These are phyloP conservation scores for Trypanosoma mega DNA, from an alignment of 208 protist genomes.

Conservation along the genomic window DNA sequence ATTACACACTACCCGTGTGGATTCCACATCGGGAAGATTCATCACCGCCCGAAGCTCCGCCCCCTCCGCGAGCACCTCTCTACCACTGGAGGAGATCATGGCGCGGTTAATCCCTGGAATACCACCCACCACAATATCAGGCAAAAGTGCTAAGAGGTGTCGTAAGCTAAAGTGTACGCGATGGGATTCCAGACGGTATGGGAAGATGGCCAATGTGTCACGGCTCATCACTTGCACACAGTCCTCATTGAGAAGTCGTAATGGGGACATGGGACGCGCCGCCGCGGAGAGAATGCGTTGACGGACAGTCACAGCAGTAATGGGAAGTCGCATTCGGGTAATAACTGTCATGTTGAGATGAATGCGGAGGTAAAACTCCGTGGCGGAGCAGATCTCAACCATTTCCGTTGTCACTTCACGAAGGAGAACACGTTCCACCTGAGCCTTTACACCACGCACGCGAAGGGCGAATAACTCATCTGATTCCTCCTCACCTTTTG, in stretches of 20 bases:
- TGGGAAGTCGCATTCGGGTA: slow-evolving; percentile 88
- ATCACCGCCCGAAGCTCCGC: slow-evolving; percentile 94
- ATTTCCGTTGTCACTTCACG: slow-evolving; percentile 89
- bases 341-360: slow-evolving; percentile 94
- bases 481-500: neutral
- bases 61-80: slow-evolving; percentile 93
- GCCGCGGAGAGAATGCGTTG: slow-evolving; percentile 75
- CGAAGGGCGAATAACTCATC: slow-evolving; percentile 35
- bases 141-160: slow-evolving; percentile 82
- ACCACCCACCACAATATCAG: slow-evolving; percentile 92
- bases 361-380: slow-evolving; percentile 91
- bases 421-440: slow-evolving; percentile 90
- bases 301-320: slow-evolving; percentile 81
- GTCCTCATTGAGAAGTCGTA: slow-evolving; percentile 87
- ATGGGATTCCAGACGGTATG: slow-evolving; percentile 49
- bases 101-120: slow-evolving; percentile 94
- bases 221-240: slow-evolving; percentile 66
- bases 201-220: slow-evolving; percentile 68
- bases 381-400: slow-evolving; percentile 80
- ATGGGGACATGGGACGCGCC: slow-evolving; percentile 69
- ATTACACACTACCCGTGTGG: slow-evolving; percentile 93
- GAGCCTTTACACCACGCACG: slow-evolving; percentile 85
- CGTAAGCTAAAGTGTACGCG: slow-evolving; percentile 84
- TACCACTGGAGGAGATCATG: slow-evolving; percentile 90
- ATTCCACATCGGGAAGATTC: slow-evolving; percentile 93